Evolutionary conservation across 345 rosid species (phyloP), one percentile per base, ranked within the genome.

Genomic region (Bruguiera sexangula): DNA sequence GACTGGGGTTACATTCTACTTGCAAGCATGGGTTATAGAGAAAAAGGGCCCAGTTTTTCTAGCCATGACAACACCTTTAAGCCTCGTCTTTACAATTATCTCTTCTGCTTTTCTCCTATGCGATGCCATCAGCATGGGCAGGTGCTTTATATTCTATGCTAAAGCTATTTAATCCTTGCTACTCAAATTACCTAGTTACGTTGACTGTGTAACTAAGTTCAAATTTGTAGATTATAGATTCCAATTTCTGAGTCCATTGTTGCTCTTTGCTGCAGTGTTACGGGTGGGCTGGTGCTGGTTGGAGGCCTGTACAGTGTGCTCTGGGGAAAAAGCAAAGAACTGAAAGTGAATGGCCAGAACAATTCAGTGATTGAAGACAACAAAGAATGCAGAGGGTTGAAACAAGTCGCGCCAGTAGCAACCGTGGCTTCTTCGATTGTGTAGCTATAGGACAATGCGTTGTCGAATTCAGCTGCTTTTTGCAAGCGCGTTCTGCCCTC

Each of bases 1-100:
- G 75, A 95, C 97, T 3, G 97, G 96, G 0, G 75, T 89, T 27
- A 82, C 99, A 24, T 89, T 80, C 76, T 95, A 91, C 79, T 67
- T 95, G 24, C 99, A 95, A 81, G 80, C 99, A 39, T 95, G 96
- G 97, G 81, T 95, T 37, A 82, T 95, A 59, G 99, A 91, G 81
- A 89, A 84, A 78, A 88, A 82, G 60, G 99, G 99, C 48, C 96
- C 99, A 48, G 97, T 95, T 6, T 89, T 89, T 75, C 73, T 92
- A 71, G 93, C 97, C 68, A 91, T 88, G 96, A 86, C 96, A 11
- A 91, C 93, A 9, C 99, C 99, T 8, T 69, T 95, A 69, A 72
- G 77, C 70, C 76, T 95, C 39, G 57, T 86, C 65, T 85, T 95
- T 67, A 95, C 99, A 59, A 76, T 86, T 26, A 52, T 88, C 54